A percentile compares a stretch with the other conserved stretches of the same genome.
These are phyloP conservation scores for Digitaria exilis DNA, from an alignment of 202 grass and related monocot species.

Conservation along the genomic window DNA sequence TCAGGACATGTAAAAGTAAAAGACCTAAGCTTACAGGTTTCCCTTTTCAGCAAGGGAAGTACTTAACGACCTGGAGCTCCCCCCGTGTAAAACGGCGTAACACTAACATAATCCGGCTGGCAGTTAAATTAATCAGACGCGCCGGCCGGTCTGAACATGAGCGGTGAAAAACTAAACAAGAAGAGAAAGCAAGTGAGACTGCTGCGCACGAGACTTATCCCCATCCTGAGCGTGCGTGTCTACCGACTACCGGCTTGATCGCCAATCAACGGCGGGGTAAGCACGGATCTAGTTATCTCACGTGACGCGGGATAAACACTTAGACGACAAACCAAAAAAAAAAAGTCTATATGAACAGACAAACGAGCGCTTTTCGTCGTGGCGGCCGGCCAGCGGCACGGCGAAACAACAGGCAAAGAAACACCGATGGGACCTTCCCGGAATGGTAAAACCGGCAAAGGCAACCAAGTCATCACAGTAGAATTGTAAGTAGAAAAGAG, in stretches of 20 bases:
- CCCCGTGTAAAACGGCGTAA: neutral
- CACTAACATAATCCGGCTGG: neutral
- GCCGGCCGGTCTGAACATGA: neutral
- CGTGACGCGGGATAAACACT: neutral
- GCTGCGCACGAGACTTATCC: slow-evolving; percentile 13
- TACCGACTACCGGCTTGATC: neutral
- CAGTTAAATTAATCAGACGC: neutral
- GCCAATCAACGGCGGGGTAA: neutral
- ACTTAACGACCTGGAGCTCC: too few relatives aligned
- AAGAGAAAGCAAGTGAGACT: neutral
- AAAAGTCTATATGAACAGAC: slow-evolving; percentile 35
- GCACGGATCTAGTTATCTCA: neutral
- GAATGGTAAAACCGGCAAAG: neutral
- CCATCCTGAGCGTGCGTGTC: neutral
- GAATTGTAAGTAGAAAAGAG: neutral
- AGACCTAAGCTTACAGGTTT: neutral
- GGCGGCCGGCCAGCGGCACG: neutral
- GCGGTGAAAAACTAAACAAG: slow-evolving; percentile 7
- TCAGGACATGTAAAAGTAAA: neutral
- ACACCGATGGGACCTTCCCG: neutral
- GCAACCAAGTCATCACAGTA: neutral
- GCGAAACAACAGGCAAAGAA: neutral
- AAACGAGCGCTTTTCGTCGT: slow-evolving; percentile 22
- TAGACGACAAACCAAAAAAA: neutral
- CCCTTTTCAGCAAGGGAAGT: neutral